These are phyloP conservation scores for Penicillium brasilianum DNA, from an alignment of 2,329 filamentous ascomycete species.

Conservation along the genomic window DNA sequence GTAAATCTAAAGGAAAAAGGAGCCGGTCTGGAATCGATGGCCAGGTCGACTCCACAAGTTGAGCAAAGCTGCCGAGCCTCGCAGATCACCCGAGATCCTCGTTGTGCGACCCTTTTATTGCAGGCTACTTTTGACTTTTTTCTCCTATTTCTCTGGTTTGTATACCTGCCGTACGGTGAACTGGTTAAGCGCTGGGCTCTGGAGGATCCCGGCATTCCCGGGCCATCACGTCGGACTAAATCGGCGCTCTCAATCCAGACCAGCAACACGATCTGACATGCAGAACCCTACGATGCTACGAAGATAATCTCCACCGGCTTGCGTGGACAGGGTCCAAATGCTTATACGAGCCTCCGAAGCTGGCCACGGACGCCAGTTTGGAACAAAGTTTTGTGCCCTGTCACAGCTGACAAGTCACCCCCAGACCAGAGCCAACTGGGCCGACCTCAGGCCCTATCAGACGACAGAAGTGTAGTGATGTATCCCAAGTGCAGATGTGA, in stretches of 20 bases:
- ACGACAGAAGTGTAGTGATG: neutral
- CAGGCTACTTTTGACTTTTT: neutral
- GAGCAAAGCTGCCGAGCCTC: slow-evolving; percentile 20
- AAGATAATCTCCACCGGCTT: neutral
- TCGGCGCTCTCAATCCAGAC: neutral
- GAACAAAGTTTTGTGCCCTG: neutral
- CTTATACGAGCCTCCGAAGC: slow-evolving; percentile 2
- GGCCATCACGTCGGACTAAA: neutral
- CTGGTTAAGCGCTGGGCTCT: neutral
- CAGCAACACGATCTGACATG: slow-evolving; percentile 4
- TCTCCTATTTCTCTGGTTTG: neutral
- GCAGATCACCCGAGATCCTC: slow-evolving; percentile 22
- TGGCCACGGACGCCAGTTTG: neutral
- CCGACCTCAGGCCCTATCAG: neutral
- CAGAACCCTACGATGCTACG: neutral
- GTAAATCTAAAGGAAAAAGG: too few species aligned
- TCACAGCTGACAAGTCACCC: slow-evolving; percentile 1
- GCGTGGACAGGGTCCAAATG: neutral
- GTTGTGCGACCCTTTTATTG: neutral
- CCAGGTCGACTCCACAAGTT: slow-evolving; percentile 7
- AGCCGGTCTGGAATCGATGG: neutral
- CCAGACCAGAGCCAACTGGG: neutral
- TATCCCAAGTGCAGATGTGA: neutral
- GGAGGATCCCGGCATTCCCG: neutral
- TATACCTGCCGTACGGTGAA: too few species aligned